These are phyloP conservation scores for Casaregolazyma lundiana DNA, from an alignment of 1,139 yeast genomes.

Conservation along the genomic window DNA sequence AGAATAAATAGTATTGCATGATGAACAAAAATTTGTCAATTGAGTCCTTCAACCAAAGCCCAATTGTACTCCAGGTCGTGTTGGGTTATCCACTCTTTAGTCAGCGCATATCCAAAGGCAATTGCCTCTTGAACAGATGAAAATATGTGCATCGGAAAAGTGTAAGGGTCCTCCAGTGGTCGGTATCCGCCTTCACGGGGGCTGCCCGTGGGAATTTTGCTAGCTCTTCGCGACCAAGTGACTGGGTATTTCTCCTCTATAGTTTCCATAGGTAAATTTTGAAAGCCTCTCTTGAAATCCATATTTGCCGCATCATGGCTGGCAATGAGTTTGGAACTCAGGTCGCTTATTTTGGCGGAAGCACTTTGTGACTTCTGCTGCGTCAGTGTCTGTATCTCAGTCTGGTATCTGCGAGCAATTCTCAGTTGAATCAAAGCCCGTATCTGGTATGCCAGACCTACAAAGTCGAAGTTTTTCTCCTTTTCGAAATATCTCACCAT, in stretches of 20 bases:
- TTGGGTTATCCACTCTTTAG: conserved; percentile 35
- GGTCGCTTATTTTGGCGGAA: not conserved
- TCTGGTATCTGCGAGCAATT: conserved; percentile 23
- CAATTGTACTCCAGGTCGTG: conserved; percentile 27
- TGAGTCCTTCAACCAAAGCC: conserved; percentile 22
- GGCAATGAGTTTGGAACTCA: not conserved
- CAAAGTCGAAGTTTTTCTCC: conserved; percentile 19
- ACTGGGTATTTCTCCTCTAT: conserved; percentile 29
- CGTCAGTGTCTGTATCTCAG: conserved; percentile 12
- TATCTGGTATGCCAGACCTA: conserved; percentile 34
- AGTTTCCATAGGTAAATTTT: conserved; percentile 25
- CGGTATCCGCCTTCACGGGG: conserved; percentile 29
- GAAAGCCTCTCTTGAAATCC: conserved; percentile 34
- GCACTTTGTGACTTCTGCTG: not conserved
- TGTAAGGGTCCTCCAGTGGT: conserved; percentile 35
- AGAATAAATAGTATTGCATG: conserved; percentile 1
- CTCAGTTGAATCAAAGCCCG: conserved; percentile 36
- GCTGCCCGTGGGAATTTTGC: conserved; percentile 18
- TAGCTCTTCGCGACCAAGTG: conserved; percentile 28
- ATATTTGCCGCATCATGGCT: conserved; percentile 25
- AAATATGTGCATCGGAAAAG: conserved; percentile 36
- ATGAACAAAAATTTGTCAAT: conserved; percentile 7
- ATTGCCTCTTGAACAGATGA: conserved; percentile 40
- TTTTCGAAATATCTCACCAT: conserved; percentile 25
- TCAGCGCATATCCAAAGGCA: conserved; percentile 34